A percentile compares a stretch with the other conserved stretches of the same genome.
These are phyloP conservation scores for Penicillium digitatum DNA, from an alignment of 2,329 filamentous ascomycete genomes.

Conservation along the genomic window DNA sequence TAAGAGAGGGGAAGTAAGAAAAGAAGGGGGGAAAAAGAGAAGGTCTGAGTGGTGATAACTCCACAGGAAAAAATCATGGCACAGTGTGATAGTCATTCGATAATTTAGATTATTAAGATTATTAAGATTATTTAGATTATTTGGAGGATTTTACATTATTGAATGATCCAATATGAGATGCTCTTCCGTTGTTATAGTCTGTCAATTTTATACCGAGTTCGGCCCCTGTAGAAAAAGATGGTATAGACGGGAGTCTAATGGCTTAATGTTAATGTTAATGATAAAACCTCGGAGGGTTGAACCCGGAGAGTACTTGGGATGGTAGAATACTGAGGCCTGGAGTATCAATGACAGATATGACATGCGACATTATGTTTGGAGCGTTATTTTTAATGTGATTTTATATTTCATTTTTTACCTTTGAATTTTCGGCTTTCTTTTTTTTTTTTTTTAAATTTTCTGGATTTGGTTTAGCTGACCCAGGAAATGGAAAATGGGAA, in stretches of 20 bases:
- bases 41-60: slow-evolving; percentile 6
- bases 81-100: not conserved
- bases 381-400: not conserved
- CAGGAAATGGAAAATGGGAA: slow-evolving; percentile 1
- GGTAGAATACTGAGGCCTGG: slow-evolving; percentile 1
- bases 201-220: not conserved
- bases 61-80: not conserved
- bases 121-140: not conserved
- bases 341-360: slow-evolving; percentile 11
- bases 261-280: slow-evolving; percentile 15
- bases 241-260: slow-evolving; percentile 13
- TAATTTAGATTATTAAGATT: not conserved
- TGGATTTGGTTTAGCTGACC: not conserved
- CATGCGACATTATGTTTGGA: slow-evolving; percentile 10
- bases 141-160: not conserved
- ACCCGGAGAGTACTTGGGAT: slow-evolving; percentile 6
- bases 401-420: not conserved
- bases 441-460: not conserved
- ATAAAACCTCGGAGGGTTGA: slow-evolving; percentile 12
- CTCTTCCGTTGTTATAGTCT: not conserved
- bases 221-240: not conserved
- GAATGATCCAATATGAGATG: not conserved
- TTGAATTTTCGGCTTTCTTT: not conserved
- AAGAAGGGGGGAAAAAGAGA: not conserved
- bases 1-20: not conserved